Evolutionary conservation across 2,329 filamentous ascomycete genomes (phyloP).

Genomic region (Penicillium vulpinum): DNA sequence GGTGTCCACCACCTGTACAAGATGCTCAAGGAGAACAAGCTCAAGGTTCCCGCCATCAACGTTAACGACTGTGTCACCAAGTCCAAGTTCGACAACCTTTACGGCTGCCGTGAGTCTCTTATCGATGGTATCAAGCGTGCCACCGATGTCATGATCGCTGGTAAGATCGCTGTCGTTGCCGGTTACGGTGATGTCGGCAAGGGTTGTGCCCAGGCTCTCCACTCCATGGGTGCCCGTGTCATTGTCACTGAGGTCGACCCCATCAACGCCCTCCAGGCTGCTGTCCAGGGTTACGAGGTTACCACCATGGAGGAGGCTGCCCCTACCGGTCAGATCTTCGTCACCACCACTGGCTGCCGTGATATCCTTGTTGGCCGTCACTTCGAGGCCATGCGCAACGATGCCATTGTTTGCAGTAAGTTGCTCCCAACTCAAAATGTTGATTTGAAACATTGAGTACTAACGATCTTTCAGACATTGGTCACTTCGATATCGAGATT

Average conservation of each 20-base stretch:
- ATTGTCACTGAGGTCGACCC: constrained; percentile 96
- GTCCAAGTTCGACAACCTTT: constrained; percentile 99
- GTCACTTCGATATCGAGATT: constrained; percentile 99
- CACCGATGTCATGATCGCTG: constrained; percentile 99
- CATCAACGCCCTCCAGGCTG: constrained; percentile 99
- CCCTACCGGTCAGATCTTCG: constrained; percentile 88
- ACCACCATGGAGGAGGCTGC: constrained; percentile 98
- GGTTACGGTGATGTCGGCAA: constrained; percentile 99
- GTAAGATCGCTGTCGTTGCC: constrained; percentile 96
- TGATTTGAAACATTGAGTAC: background rate
- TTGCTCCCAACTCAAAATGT: background rate
- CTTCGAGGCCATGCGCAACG: constrained; percentile 94
- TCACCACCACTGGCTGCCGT: constrained; percentile 98
- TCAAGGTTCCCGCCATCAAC: constrained; percentile 95
- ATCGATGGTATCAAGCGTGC: constrained; percentile 99
- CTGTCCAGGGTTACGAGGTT: constrained; percentile 95
- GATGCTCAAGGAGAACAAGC: constrained; percentile 88
- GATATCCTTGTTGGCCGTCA: constrained; percentile 91
- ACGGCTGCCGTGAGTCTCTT: constrained; percentile 98
- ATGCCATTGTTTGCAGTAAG: constrained; percentile 89
- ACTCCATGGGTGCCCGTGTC: constrained; percentile 96
- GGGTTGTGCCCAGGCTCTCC: constrained; percentile 93
- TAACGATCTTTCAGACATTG: constrained; percentile 63
- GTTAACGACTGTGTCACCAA: constrained; percentile 99
- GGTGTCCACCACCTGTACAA: constrained; percentile 99